Conservation (phyloP, 192 early-diverging fungal species). For the Backusella circina region DNA sequence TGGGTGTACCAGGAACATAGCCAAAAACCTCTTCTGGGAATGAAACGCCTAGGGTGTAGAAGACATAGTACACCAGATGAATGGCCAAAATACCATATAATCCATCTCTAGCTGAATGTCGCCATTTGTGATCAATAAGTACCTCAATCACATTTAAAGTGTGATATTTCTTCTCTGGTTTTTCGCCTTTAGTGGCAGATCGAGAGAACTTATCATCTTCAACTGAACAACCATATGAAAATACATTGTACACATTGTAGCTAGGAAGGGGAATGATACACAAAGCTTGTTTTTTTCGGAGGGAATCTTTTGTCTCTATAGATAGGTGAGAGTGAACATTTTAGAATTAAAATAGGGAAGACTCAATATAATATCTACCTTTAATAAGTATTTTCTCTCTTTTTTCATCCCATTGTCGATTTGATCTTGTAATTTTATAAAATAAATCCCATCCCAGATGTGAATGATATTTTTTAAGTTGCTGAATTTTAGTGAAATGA, state of each 20-base stretch:
- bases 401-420: neutral
- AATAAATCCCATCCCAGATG: neutral
- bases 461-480: neutral
- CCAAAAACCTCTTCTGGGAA: neutral
- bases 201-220: neutral
- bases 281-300: neutral
- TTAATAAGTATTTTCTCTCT: neutral
- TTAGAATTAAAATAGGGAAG: too few relatives aligned
- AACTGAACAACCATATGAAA: neutral
- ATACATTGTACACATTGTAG: neutral
- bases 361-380: neutral
- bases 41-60: neutral
- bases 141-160: neutral
- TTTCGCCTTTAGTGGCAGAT: neutral
- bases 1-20: neutral
- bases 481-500: neutral
- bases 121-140: conserved; percentile 10
- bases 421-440: neutral
- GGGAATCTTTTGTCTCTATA: neutral
- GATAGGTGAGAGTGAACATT: too few relatives aligned
- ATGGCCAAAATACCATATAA: neutral
- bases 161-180: neutral
- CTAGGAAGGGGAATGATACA: neutral
- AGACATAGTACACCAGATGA: neutral
- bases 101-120: neutral